Percentiles rank a stretch among this genome's conserved stretches.
These are phyloP conservation scores for Trichocladium antarcticum DNA, from an alignment of 495 filamentous ascomycete species.

Conservation along the genomic window DNA sequence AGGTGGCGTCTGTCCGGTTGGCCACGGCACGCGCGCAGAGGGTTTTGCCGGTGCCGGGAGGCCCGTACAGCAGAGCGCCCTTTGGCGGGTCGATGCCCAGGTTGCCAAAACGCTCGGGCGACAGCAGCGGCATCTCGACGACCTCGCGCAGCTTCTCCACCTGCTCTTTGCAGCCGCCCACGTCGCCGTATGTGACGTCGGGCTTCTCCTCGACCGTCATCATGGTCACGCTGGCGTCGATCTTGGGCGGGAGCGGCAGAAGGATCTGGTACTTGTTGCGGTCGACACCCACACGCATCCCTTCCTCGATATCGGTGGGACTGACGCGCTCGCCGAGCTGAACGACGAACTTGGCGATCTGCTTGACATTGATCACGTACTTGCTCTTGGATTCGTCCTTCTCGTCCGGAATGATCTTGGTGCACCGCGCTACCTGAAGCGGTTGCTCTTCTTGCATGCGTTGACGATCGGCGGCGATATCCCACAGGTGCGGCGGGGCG, in stretches of 20 bases:
- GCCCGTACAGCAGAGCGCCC: constrained; percentile 91
- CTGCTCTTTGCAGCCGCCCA: constrained; percentile 97
- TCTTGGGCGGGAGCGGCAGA: constrained; percentile 93
- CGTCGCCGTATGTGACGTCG: constrained; percentile 97
- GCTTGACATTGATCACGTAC: constrained; percentile 99
- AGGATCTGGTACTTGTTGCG: constrained; percentile 98
- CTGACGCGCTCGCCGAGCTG: constrained; percentile 94
- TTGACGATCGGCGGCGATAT: constrained; percentile 93
- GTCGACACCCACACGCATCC: constrained; percentile 97
- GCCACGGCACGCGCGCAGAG: constrained; percentile 95
- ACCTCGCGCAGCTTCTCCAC: constrained; percentile 98
- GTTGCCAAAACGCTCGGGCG: constrained; percentile 91
- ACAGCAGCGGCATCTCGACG: constrained; percentile 93
- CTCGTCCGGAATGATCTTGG: constrained; percentile 96
- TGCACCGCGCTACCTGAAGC: constrained; percentile 93
- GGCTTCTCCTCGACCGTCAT: constrained; percentile 99
- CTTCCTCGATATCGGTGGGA: constrained; percentile 98
- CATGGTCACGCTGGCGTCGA: constrained; percentile 98
- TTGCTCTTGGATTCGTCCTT: constrained; percentile 97
- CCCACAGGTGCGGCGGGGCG: constrained; percentile 96
- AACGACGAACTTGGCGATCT: constrained; percentile 98
- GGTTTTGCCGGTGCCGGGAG: constrained; percentile 95
- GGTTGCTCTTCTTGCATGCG: constrained; percentile 98
- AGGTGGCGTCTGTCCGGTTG: constrained; percentile 94
- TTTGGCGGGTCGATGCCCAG: constrained; percentile 98